Evolutionary conservation across 2,329 filamentous ascomycete species (phyloP).

Genomic region (Cladosporium sphaerospermum): DNA sequence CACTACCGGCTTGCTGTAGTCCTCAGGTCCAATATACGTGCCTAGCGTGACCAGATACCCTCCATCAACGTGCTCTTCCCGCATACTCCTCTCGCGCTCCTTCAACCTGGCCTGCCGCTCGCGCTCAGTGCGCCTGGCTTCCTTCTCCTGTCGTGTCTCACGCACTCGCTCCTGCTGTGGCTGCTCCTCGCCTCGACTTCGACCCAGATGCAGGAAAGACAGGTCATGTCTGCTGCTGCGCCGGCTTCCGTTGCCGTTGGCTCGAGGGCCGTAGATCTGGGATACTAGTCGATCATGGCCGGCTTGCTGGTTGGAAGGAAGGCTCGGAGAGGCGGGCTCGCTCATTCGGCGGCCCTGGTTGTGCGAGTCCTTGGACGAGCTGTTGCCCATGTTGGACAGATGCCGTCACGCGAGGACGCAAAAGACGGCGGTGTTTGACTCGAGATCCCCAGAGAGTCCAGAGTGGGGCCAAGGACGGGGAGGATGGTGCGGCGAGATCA

Average conservation of each 20-base stretch:
- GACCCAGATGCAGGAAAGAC: conserved; percentile 50
- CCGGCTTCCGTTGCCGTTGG: conserved; percentile 29
- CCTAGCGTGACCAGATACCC: conserved; percentile 92
- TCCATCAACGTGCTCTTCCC: conserved; percentile 87
- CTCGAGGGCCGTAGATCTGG: conserved; percentile 38
- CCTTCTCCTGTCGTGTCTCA: conserved; percentile 86
- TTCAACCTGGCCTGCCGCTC: conserved; percentile 69
- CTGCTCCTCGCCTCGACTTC: conserved; percentile 39
- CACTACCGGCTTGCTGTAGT: conserved; percentile 84
- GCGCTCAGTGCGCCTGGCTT: conserved; percentile 76
- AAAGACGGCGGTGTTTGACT: not conserved
- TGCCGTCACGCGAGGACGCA: not conserved
- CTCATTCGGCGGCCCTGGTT: conserved; percentile 18
- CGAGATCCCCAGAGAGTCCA: conserved; percentile 6
- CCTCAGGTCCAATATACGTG: conserved; percentile 84
- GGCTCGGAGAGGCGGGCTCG: conserved; percentile 19
- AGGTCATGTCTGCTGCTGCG: conserved; percentile 54
- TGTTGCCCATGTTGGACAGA: conserved; percentile 39
- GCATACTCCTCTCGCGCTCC: conserved; percentile 84
- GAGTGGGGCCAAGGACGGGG: not conserved
- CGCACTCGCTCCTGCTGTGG: conserved; percentile 52
- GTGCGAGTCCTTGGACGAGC: conserved; percentile 40
- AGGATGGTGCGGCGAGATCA: not conserved
- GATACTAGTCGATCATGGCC: conserved; percentile 24
- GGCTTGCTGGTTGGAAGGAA: conserved; percentile 18